phyloP scores from a whole-genome alignment of 1,284 basidiomycete genomes.

The Cutaneotrichosporon cyanovorans region DNA sequence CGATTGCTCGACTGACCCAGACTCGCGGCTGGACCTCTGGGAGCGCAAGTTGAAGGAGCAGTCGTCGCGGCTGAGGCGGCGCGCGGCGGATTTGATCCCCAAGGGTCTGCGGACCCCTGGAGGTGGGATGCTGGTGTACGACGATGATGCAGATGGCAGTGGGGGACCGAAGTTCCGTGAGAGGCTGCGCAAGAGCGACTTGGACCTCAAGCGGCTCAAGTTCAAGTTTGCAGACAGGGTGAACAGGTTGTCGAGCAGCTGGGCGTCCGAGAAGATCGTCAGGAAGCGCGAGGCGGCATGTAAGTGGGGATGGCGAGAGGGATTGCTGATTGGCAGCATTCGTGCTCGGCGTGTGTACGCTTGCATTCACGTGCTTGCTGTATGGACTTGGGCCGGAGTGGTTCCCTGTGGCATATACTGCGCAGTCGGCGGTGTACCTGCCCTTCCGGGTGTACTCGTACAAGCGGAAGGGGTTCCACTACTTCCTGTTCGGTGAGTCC shows the following conservation, averaged over 20 bases:
- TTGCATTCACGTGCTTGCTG: slow-evolving; percentile 73
- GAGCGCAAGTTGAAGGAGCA: slow-evolving; percentile 81
- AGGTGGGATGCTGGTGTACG: slow-evolving; percentile 36
- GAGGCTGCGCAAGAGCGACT: slow-evolving; percentile 49
- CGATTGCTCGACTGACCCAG: slow-evolving; percentile 34
- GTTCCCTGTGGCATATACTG: slow-evolving; percentile 53
- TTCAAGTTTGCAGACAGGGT: slow-evolving; percentile 55
- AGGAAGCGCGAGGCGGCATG: slow-evolving; percentile 73
- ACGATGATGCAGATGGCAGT: slow-evolving; percentile 22
- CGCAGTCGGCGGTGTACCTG: slow-evolving; percentile 66
- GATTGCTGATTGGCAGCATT: slow-evolving; percentile 55
- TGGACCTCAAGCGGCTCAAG: slow-evolving; percentile 76
- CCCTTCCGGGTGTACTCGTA: slow-evolving; percentile 72
- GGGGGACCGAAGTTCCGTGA: slow-evolving; percentile 11
- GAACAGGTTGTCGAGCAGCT: slow-evolving; percentile 60
- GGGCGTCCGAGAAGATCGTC: slow-evolving; percentile 86
- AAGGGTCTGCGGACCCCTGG: slow-evolving; percentile 48
- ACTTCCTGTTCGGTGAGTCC: slow-evolving; percentile 73
- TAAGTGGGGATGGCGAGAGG: slow-evolving; percentile 20
- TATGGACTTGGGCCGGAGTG: slow-evolving; percentile 76
- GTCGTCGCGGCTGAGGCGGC: slow-evolving; percentile 68
- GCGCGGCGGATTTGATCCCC: slow-evolving; percentile 63
- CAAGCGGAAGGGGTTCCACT: slow-evolving; percentile 81
- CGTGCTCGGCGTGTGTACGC: slow-evolving; percentile 80
- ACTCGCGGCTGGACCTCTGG: slow-evolving; percentile 80